phyloP scores from a whole-genome alignment of 2,329 filamentous ascomycete species.

The Hypoxylon sp. region DNA sequence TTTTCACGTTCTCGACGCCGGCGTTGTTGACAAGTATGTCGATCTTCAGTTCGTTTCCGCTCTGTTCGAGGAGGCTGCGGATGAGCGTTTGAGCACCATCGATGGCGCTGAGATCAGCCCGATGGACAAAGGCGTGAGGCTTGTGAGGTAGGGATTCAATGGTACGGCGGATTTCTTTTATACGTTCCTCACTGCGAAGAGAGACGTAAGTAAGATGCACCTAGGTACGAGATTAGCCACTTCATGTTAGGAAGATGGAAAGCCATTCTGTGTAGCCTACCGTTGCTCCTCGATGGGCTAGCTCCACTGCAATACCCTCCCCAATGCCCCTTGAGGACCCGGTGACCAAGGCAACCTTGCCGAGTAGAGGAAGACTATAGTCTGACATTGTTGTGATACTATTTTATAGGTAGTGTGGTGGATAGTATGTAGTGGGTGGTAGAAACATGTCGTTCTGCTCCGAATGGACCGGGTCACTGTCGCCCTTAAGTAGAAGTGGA shows the following conservation, averaged over 20 bases:
- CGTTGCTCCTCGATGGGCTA: constrained; percentile 48
- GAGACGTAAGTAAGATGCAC: constrained; percentile 69
- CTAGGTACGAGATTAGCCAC: constrained; percentile 28
- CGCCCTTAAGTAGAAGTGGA: too few relatives aligned
- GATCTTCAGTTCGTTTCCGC: constrained; percentile 30
- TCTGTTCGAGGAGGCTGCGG: constrained; percentile 32
- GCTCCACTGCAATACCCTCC: constrained; percentile 49
- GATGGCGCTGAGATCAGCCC: constrained; percentile 39
- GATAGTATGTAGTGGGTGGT: too few relatives aligned
- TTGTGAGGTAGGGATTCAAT: constrained; percentile 60
- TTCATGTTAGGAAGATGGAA: too few relatives aligned
- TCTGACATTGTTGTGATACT: constrained; percentile 22
- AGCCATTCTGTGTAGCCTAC: too few relatives aligned
- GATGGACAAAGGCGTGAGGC: constrained; percentile 31
- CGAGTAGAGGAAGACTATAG: constrained; percentile 42
- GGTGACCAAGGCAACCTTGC: constrained; percentile 54
- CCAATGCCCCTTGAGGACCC: constrained; percentile 45
- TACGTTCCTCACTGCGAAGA: constrained; percentile 66
- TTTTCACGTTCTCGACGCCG: constrained; percentile 47
- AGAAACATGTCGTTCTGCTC: too few relatives aligned
- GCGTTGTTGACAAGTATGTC: constrained; percentile 54
- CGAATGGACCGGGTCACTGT: too few relatives aligned
- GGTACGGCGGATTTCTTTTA: constrained; percentile 66
- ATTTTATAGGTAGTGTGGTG: not conserved
- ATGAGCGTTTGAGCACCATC: constrained; percentile 37